Evolutionary conservation across 2,329 filamentous ascomycete species (phyloP), one percentile per base, ranked within the genome.

Genomic region (Fusarium sp.): DNA sequence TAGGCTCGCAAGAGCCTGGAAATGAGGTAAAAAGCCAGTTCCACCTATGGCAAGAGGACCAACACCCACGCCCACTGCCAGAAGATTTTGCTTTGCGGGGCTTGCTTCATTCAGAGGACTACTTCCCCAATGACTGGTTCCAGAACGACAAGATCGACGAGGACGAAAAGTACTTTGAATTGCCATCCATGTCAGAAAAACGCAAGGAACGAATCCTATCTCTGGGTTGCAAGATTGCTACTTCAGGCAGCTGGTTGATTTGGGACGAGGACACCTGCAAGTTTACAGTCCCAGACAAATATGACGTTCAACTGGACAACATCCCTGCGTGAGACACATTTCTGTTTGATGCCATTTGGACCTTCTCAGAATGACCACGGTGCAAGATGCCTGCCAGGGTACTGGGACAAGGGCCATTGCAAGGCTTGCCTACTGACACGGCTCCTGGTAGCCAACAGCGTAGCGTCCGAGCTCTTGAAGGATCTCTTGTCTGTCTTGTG

Each of bases 81-180:
- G 92, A 94, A 51, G 92, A 94, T 65, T 92, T 88, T 69, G 84
- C 87, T 0, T 84, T 93, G 58, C 84, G 90, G 2, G 91, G 91
- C 0, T 80, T 92, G 3, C 76, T 89, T 3, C 92, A 88, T 82
- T 82, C 85, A 0, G 83, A 88, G 4, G 81, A 82, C 13, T 90
- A 90, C 59, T 90, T 87, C 56, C 89, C 90, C 0, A 59, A 78
- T 0, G 80, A 83, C 1, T 92, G 87, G 87, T 92, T 92, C 73
- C 70, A 76, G 0, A 83, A 84, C 11, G 84, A 85, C 2, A 85
- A 85, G 62, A 83, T 89, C 8, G 90, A 92, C 27, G 90, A 92
- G n/a, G 88, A 91, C 13, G 90, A 92, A 65, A 86, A 89, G 44
- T 85, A 85, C 18, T 86, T 92, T 47, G 90, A 92, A 72, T 78